Evolutionary conservation across 805 yeast genomes (phyloP).

Genomic region (Zygotorulaspora danielsina): DNA sequence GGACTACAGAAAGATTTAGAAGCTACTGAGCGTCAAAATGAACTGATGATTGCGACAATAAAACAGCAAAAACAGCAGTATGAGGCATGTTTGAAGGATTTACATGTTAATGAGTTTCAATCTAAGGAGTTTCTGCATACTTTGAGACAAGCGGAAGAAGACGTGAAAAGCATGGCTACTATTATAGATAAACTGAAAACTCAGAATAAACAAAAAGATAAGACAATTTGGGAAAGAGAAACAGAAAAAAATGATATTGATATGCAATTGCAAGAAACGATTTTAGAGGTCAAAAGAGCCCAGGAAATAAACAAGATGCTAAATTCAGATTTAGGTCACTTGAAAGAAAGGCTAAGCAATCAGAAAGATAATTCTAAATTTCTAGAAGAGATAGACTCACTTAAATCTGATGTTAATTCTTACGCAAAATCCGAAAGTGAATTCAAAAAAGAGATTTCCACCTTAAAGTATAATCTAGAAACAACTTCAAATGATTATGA

Average conservation of each 20-base stretch:
- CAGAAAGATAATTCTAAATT: conserved; percentile 43
- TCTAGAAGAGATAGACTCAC: conserved; percentile 47
- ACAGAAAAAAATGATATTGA: conserved; percentile 49
- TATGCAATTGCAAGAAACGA: conserved; percentile 51
- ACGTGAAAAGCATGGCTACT: conserved; percentile 50
- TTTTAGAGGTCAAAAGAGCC: conserved; percentile 48
- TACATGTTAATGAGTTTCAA: conserved; percentile 77
- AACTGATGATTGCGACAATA: conserved; percentile 50
- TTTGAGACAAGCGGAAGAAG: conserved; percentile 47
- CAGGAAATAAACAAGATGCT: conserved; percentile 47
- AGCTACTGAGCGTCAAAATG: conserved; percentile 51
- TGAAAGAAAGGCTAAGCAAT: conserved; percentile 43
- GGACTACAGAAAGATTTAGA: conserved; percentile 54
- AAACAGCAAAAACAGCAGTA: conserved; percentile 66
- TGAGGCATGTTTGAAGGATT: conserved; percentile 64
- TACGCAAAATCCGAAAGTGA: conserved; percentile 63
- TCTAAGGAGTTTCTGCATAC: conserved; percentile 47
- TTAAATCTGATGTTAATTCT: conserved; percentile 50
- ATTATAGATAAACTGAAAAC: conserved; percentile 50
- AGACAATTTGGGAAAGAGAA: conserved; percentile 51
- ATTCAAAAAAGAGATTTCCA: conserved; percentile 59
- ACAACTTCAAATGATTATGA: conserved; percentile 42
- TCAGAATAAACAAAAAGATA: conserved; percentile 50
- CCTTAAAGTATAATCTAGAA: conserved; percentile 56
- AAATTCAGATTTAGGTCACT: conserved; percentile 53